Conservation (phyloP, 192 early-diverging fungal species). For the Obelidium mucronatum region DNA sequence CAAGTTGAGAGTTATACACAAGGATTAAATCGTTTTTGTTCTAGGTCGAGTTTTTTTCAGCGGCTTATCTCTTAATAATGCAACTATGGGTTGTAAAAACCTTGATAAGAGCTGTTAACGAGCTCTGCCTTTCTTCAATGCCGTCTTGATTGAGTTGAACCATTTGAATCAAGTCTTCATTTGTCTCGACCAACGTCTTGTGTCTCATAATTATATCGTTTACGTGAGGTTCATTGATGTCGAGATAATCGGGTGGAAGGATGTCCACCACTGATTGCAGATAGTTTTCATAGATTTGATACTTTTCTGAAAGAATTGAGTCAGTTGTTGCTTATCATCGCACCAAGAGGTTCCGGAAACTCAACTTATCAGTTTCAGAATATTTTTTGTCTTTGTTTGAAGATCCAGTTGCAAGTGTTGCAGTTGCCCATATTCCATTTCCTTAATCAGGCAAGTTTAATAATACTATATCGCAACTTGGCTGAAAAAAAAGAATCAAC, state of each 20-base stretch:
- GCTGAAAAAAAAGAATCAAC: conserved; percentile 19
- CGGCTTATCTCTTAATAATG: not conserved
- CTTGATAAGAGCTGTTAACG: conserved; percentile 57
- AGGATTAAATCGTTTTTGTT: conserved; percentile 67
- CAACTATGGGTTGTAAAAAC: not conserved
- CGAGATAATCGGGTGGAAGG: conserved; percentile 65
- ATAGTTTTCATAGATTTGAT: conserved; percentile 64
- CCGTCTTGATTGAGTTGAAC: conserved; percentile 55
- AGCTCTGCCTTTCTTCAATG: conserved; percentile 54
- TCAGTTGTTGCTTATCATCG: conserved; percentile 35
- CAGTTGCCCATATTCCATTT: conserved; percentile 54
- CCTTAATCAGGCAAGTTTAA: conserved; percentile 45
- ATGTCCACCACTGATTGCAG: conserved; percentile 65
- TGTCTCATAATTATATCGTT: conserved; percentile 69
- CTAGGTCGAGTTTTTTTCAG: conserved; percentile 22
- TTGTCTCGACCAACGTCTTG: conserved; percentile 67
- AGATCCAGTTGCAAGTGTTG: conserved; percentile 51
- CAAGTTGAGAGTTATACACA: conserved; percentile 64
- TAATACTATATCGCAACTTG: not conserved
- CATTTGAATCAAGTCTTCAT: conserved; percentile 56
- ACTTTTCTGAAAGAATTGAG: conserved; percentile 46
- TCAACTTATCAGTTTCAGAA: conserved; percentile 59
- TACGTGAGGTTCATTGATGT: conserved; percentile 69
- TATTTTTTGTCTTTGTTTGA: conserved; percentile 49
- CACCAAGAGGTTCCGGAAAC: too few species aligned